Percentiles rank a stretch among this genome's conserved stretches.
phyloP scores from a whole-genome alignment of 1,284 basidiomycete genomes.

The Fomitiporia mediterranea region DNA sequence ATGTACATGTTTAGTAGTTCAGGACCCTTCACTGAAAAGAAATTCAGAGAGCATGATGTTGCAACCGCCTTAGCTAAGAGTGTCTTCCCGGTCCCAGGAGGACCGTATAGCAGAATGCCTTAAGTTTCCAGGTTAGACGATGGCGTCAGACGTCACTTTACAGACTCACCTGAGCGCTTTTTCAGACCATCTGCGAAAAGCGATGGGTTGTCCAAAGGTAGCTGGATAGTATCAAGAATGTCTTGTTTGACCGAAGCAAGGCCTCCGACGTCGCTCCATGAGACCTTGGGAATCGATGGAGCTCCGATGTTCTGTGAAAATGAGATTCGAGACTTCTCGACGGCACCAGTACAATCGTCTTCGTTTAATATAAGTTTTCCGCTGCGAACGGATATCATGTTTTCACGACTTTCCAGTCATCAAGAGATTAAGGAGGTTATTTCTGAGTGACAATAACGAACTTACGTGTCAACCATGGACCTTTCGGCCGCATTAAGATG shows the following conservation, averaged over 20 bases:
- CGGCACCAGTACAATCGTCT: constrained; percentile 69
- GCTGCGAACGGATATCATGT: constrained; percentile 1
- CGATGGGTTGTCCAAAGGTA: constrained; percentile 93
- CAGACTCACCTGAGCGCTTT: constrained; percentile 78
- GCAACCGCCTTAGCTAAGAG: constrained; percentile 92
- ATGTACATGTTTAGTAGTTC: constrained; percentile 98
- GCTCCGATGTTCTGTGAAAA: constrained; percentile 95
- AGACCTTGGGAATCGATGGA: constrained; percentile 93
- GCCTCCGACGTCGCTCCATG: constrained; percentile 98
- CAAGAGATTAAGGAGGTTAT: constrained; percentile 7
- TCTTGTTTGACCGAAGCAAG: constrained; percentile 86
- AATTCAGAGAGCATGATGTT: constrained; percentile 88
- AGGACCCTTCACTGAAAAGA: constrained; percentile 96
- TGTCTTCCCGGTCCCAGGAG: constrained; percentile 96
- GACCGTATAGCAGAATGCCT: constrained; percentile 90
- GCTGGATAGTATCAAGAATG: constrained; percentile 95
- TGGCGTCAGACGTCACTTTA: not conserved
- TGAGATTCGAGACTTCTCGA: constrained; percentile 71
- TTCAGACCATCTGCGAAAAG: constrained; percentile 92
- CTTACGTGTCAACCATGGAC: constrained; percentile 39
- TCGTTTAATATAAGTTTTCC: constrained; percentile 34
- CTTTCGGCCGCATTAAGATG: constrained; percentile 57
- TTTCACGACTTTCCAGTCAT: constrained; percentile 1
- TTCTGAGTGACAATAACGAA: constrained; percentile 17
- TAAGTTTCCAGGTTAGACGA: not conserved